A percentile compares a stretch with the other conserved stretches of the same genome.
Conservation (phyloP, 2,329 filamentous ascomycete species). For the Colletotrichum endophyticum region DNA sequence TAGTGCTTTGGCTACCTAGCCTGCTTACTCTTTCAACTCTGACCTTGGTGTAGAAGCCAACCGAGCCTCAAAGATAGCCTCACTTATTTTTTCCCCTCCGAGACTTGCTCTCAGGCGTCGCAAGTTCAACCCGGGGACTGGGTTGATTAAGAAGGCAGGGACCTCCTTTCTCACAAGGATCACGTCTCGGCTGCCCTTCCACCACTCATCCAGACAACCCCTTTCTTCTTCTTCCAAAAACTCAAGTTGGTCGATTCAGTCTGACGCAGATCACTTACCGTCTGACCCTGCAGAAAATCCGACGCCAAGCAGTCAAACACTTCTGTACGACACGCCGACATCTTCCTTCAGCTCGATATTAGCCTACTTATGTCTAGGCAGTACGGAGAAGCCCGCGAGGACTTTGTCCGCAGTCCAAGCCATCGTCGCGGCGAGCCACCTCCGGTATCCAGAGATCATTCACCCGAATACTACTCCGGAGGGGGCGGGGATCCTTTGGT, state of each 20-base stretch:
- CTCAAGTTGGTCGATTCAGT: background rate
- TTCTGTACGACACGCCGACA: background rate
- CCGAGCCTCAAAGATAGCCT: background rate
- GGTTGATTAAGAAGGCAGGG: background rate
- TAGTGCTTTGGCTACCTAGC: background rate
- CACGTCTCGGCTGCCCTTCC: background rate
- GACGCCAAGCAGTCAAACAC: background rate
- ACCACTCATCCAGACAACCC: background rate
- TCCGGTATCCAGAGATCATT: slow-evolving; percentile 22
- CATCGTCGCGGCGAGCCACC: slow-evolving; percentile 27
- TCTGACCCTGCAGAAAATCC: background rate
- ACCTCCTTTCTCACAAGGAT: background rate
- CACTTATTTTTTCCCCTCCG: background rate
- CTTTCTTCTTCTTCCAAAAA: background rate
- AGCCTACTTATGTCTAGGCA: slow-evolving; percentile 23
- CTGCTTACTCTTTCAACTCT: background rate
- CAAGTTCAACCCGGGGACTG: background rate
- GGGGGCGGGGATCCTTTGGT: slow-evolving; percentile 21
- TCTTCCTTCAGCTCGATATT: background rate
- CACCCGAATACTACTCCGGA: slow-evolving; percentile 36
- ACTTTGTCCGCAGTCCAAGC: slow-evolving; percentile 25
- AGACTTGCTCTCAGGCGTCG: background rate
- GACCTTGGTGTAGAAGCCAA: background rate
- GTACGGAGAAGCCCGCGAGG: slow-evolving; percentile 35
- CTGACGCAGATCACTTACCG: background rate